These are phyloP conservation scores for Ilyonectria destructans DNA, from an alignment of 2,329 filamentous ascomycete genomes.

Conservation along the genomic window DNA sequence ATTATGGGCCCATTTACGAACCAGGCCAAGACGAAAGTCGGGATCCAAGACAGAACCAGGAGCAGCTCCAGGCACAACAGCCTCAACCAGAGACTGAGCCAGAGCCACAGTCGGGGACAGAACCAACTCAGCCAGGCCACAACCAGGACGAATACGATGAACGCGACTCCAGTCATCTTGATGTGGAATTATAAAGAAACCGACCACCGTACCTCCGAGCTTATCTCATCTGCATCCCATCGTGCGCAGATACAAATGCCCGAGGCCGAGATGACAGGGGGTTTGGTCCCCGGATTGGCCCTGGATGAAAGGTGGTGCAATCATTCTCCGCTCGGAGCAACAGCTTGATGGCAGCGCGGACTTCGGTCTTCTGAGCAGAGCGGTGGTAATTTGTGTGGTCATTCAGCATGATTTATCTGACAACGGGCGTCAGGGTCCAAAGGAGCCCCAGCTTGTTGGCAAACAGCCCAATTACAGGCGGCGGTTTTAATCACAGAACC, in stretches of 20 bases:
- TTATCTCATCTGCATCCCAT: not conserved
- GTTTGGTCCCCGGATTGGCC: not conserved
- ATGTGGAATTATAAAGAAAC: not conserved
- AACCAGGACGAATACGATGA: not conserved
- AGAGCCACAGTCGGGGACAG: not conserved
- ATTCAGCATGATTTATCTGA: not conserved
- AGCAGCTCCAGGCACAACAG: not conserved
- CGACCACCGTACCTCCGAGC: not conserved
- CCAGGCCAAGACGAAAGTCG: not conserved
- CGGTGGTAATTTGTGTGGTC: too few relatives aligned
- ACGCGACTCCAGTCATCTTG: not conserved
- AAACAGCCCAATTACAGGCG: not conserved
- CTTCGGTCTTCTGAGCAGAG: constrained; percentile 1
- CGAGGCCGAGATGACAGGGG: not conserved
- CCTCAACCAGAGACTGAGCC: not conserved
- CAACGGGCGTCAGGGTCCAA: not conserved
- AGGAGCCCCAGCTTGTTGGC: not conserved
- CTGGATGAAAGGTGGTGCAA: not conserved
- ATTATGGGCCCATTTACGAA: not conserved
- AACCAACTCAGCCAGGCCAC: not conserved
- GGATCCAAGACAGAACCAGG: not conserved
- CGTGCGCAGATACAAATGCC: not conserved
- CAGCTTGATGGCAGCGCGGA: not conserved
- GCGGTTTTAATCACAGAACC: not conserved
- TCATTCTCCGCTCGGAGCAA: not conserved